phyloP scores from a whole-genome alignment of 345 rosid genomes.

The Eucalyptus viminalis region DNA sequence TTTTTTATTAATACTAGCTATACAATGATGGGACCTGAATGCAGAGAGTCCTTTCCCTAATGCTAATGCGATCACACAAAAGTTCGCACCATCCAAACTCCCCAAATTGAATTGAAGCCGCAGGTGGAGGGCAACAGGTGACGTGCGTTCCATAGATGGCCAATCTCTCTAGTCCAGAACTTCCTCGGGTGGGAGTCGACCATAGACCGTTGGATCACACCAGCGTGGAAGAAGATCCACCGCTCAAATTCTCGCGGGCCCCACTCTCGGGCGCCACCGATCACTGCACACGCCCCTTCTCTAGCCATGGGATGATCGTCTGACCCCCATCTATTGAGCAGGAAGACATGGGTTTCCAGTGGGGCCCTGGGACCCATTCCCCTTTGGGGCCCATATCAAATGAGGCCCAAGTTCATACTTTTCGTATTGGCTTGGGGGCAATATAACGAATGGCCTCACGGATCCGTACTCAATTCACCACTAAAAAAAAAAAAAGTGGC shows the following conservation, averaged over 20 bases:
- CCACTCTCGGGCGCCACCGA: background rate
- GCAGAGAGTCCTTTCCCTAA: background rate
- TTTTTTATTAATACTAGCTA: background rate
- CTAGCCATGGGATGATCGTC: background rate
- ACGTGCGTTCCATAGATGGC: background rate
- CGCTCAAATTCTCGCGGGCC: background rate
- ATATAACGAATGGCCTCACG: background rate
- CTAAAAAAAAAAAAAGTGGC: background rate
- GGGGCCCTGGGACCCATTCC: background rate
- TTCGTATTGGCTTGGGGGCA: background rate
- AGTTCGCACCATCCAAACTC: background rate
- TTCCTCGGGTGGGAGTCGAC: background rate
- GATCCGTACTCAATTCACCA: background rate
- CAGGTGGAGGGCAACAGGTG: background rate
- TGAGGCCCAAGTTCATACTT: background rate
- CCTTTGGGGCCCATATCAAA: background rate
- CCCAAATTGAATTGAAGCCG: background rate
- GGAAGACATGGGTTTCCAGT: background rate
- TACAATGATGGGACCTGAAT: background rate
- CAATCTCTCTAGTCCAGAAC: background rate
- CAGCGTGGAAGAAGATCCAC: background rate
- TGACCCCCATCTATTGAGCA: background rate
- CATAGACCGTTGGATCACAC: background rate
- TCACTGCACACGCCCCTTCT: background rate
- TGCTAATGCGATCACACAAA: background rate